Conservation (phyloP, 169 alveolate species). For the Eimeria zaria region DNA sequence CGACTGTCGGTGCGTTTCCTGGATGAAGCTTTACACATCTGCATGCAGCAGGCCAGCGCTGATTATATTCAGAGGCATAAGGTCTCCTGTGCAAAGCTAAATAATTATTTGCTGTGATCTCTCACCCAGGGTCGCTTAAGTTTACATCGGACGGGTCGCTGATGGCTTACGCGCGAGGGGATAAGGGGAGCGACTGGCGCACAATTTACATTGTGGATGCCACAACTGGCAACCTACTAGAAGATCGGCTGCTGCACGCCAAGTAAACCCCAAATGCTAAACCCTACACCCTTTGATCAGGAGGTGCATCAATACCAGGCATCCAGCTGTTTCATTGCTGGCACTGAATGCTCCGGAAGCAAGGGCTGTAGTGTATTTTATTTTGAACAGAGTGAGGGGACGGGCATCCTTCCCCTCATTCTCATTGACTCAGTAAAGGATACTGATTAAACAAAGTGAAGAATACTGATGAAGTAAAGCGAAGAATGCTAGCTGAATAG, state of each 20-base stretch:
- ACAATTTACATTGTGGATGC: slow-evolving; percentile 7
- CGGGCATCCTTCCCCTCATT: too few relatives aligned
- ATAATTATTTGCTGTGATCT: neutral
- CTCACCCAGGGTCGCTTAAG: neutral
- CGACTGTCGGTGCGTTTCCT: slow-evolving; percentile 39
- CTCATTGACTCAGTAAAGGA: too few relatives aligned
- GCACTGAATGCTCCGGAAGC: neutral
- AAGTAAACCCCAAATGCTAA: neutral
- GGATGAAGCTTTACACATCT: neutral
- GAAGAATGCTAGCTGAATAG: neutral
- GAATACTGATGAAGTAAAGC: too few relatives aligned
- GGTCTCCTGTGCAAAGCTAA: neutral
- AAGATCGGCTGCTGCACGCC: slow-evolving; percentile 33
- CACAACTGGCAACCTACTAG: neutral
- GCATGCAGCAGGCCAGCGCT: neutral
- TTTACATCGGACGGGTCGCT: slow-evolving; percentile 55
- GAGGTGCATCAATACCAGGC: neutral
- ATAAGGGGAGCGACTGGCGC: slow-evolving; percentile 73
- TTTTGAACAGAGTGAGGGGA: too few relatives aligned
- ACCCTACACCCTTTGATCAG: neutral
- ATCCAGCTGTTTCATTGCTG: neutral
- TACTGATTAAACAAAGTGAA: too few relatives aligned
- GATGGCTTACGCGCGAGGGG: slow-evolving; percentile 78
- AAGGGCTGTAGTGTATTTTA: neutral
- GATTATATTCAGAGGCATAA: neutral